Conservation (phyloP, 1,139 yeast genomes). For the Pichia sp. region DNA sequence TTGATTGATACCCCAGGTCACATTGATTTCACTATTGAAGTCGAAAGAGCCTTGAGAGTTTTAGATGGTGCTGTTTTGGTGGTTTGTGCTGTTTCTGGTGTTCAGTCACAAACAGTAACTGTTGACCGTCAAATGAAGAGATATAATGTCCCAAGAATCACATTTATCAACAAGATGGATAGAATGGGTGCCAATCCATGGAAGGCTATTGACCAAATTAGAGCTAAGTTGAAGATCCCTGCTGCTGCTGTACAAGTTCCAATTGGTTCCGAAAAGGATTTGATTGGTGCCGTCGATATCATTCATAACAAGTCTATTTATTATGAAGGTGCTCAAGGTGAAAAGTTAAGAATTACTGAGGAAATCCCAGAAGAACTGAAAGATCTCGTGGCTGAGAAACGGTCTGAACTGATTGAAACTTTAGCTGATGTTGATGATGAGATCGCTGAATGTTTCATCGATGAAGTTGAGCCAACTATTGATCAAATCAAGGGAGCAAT, state of each 20-base stretch:
- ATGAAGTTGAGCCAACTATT: constrained; percentile 80
- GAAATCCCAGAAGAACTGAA: constrained; percentile 72
- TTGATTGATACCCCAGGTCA: constrained; percentile 98
- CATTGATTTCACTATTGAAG: constrained; percentile 97
- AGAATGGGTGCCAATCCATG: constrained; percentile 99
- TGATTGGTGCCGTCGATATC: constrained; percentile 86
- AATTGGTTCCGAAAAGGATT: constrained; percentile 83
- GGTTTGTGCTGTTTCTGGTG: constrained; percentile 97
- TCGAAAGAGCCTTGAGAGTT: constrained; percentile 94
- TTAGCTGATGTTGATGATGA: constrained; percentile 97
- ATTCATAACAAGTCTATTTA: constrained; percentile 82
- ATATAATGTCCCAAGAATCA: constrained; percentile 92
- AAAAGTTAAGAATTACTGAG: constrained; percentile 50
- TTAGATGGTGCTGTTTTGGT: constrained; percentile 97
- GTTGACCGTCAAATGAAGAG: constrained; percentile 99
- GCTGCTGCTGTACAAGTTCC: constrained; percentile 99
- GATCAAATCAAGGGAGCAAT: constrained; percentile 84
- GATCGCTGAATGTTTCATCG: constrained; percentile 87
- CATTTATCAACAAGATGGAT: constrained; percentile 97
- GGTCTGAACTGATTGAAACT: constrained; percentile 80
- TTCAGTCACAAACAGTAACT: constrained; percentile 96
- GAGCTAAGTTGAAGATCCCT: constrained; percentile 78
- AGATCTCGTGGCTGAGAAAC: constrained; percentile 77
- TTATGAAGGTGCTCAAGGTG: constrained; percentile 94
- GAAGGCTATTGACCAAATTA: constrained; percentile 88